phyloP scores from a whole-genome alignment of 352 stramenopile species.

The Phytopythium sindhum region DNA sequence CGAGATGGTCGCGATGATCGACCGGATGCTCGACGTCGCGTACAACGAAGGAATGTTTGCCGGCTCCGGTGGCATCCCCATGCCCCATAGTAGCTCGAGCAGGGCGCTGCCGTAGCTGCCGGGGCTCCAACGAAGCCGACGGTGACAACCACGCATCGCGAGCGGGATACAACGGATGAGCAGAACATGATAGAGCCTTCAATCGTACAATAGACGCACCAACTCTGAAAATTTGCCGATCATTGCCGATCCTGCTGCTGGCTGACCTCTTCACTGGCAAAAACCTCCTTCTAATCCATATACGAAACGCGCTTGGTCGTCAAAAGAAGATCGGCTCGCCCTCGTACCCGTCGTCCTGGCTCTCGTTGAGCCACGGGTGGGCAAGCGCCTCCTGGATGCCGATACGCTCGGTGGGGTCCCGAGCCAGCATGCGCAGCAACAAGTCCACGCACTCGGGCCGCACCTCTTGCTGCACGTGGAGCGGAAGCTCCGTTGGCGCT shows the following conservation, averaged over 20 bases:
- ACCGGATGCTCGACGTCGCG: slow-evolving; percentile 52
- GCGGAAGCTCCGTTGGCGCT: slow-evolving; percentile 38
- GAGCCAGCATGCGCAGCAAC: slow-evolving; percentile 45
- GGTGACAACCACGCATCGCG: too few relatives aligned
- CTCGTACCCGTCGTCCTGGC: slow-evolving; percentile 21
- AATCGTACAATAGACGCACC: not conserved
- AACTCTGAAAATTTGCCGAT: not conserved
- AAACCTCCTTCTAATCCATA: not conserved
- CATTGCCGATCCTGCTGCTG: not conserved
- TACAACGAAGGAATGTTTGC: slow-evolving; percentile 15
- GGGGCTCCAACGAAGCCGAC: too few relatives aligned
- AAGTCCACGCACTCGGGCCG: slow-evolving; percentile 37
- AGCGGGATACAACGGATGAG: too few relatives aligned
- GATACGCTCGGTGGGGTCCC: slow-evolving; percentile 50
- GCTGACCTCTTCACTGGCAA: not conserved
- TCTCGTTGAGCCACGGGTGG: slow-evolving; percentile 56
- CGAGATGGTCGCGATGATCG: slow-evolving; percentile 51
- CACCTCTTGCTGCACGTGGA: slow-evolving; percentile 23
- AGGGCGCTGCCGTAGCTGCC: not conserved
- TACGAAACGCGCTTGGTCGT: slow-evolving; percentile 2
- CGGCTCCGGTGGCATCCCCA: not conserved
- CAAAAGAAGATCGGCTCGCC: slow-evolving; percentile 75
- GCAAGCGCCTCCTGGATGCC: slow-evolving; percentile 41
- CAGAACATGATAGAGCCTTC: not conserved
- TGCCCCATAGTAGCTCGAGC: not conserved